These are phyloP conservation scores for Pseudonitzschia delicatissima DNA, from an alignment of 108 stramenopile genomes.

Conservation along the genomic window DNA sequence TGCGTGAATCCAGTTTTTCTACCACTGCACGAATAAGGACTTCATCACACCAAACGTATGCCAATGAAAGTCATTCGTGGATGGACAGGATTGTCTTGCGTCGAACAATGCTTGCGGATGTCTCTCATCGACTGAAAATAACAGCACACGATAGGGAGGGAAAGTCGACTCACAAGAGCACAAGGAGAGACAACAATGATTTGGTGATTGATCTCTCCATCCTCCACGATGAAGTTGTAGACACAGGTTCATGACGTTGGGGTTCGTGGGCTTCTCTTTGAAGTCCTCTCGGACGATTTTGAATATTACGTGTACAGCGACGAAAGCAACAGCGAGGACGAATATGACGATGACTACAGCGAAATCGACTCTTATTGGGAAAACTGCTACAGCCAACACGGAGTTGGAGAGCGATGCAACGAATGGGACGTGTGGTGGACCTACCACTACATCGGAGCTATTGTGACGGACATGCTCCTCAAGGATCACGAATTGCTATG, in stretches of 20 bases:
- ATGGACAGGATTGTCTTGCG: background rate
- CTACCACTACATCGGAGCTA: background rate
- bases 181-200: background rate
- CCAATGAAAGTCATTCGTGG: background rate
- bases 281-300: background rate
- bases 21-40: background rate
- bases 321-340: background rate
- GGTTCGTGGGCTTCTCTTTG: conserved; percentile 6
- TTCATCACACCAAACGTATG: background rate
- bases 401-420: conserved; percentile 2
- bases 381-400: background rate
- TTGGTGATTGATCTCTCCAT: background rate
- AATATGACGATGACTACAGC: background rate
- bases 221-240: background rate
- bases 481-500: background rate
- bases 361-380: background rate
- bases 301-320: conserved; percentile 2
- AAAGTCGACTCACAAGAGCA: background rate
- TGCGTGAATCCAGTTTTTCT: background rate
- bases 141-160: background rate
- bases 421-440: conserved; percentile 12
- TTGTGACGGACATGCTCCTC: background rate
- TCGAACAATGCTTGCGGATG: background rate
- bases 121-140: background rate
- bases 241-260: background rate